Percentiles rank a stretch among this genome's conserved stretches.
phyloP scores from a whole-genome alignment of 2,329 filamentous ascomycete genomes.

The Hymenoscyphus fructigenus region DNA sequence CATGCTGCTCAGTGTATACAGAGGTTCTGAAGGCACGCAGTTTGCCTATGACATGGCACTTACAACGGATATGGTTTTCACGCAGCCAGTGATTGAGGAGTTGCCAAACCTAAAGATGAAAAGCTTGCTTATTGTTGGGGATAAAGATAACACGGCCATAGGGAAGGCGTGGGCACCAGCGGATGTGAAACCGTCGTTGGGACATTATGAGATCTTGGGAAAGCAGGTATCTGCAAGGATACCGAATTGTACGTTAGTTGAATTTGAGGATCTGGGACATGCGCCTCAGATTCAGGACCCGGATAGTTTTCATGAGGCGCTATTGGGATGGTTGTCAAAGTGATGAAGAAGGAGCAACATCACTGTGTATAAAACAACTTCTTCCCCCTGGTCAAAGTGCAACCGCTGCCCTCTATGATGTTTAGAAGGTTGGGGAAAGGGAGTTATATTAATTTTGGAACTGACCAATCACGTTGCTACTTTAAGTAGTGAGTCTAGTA shows the following conservation, averaged over 20 bases:
- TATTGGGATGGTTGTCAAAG: conserved; percentile 46
- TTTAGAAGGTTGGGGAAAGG: too few relatives aligned
- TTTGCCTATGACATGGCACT: conserved; percentile 50
- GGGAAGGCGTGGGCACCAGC: conserved; percentile 49
- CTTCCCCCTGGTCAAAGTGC: not conserved
- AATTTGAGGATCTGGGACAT: conserved; percentile 50
- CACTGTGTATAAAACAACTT: not conserved
- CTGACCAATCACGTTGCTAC: too few relatives aligned
- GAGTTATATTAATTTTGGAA: too few relatives aligned
- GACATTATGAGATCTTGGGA: conserved; percentile 50
- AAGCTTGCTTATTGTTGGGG: conserved; percentile 51
- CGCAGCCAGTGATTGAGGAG: conserved; percentile 51
- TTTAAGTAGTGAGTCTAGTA: too few relatives aligned
- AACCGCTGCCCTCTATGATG: too few relatives aligned
- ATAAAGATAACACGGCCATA: conserved; percentile 54
- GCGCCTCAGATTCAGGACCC: conserved; percentile 54
- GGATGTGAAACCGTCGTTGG: conserved; percentile 45
- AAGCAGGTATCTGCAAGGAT: conserved; percentile 46
- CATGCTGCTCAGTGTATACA: conserved; percentile 54
- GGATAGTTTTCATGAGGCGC: conserved; percentile 45
- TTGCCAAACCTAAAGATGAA: conserved; percentile 45
- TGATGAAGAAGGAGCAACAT: not conserved
- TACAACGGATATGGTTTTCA: conserved; percentile 55
- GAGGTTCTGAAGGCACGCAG: conserved; percentile 42
- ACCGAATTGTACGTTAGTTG: conserved; percentile 45